A percentile compares a stretch with the other conserved stretches of the same genome.
phyloP scores from a whole-genome alignment of 208 protist genomes.

The Crithidia fasciculata region DNA sequence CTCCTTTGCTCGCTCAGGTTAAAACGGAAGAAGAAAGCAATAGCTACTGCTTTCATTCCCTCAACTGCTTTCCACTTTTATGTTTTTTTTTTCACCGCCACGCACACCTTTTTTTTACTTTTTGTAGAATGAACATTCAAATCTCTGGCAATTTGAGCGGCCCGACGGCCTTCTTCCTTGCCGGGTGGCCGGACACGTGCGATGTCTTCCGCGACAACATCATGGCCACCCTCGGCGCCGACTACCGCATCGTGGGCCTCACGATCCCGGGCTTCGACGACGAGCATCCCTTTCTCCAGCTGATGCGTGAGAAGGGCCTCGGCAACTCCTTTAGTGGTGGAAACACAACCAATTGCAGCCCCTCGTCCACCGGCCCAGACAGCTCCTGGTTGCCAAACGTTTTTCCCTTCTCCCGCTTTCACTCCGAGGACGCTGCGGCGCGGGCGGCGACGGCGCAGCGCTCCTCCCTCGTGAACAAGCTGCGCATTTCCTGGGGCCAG shows the following conservation, averaged over 20 bases:
- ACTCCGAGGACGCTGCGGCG: neutral
- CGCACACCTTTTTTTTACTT: no score
- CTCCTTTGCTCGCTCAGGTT: neutral
- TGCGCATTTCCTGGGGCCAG: conserved; percentile 8
- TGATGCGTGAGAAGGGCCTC: conserved; percentile 8
- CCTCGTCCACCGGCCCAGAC: neutral
- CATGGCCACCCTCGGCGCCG: conserved; percentile 46
- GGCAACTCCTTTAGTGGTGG: conserved; percentile 2
- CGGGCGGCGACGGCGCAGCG: neutral
- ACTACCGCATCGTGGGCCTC: conserved; percentile 74
- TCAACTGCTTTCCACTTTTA: no score
- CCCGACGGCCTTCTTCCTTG: conserved; percentile 72
- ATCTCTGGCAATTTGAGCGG: conserved; percentile 75
- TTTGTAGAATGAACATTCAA: conserved; percentile 89
- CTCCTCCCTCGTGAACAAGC: neutral
- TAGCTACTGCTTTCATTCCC: no score
- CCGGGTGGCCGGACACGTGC: conserved; percentile 78
- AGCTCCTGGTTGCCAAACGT: neutral
- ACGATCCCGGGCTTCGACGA: conserved; percentile 69
- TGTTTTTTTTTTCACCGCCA: no score
- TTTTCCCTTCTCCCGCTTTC: conserved; percentile 8
- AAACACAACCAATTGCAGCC: no score
- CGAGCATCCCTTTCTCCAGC: conserved; percentile 50
- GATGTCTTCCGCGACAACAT: conserved; percentile 81
- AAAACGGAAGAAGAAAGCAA: neutral